A percentile compares a stretch with the other conserved stretches of the same genome.
These are phyloP conservation scores for Phoma sp. DNA, from an alignment of 2,329 filamentous ascomycete genomes.

Conservation along the genomic window DNA sequence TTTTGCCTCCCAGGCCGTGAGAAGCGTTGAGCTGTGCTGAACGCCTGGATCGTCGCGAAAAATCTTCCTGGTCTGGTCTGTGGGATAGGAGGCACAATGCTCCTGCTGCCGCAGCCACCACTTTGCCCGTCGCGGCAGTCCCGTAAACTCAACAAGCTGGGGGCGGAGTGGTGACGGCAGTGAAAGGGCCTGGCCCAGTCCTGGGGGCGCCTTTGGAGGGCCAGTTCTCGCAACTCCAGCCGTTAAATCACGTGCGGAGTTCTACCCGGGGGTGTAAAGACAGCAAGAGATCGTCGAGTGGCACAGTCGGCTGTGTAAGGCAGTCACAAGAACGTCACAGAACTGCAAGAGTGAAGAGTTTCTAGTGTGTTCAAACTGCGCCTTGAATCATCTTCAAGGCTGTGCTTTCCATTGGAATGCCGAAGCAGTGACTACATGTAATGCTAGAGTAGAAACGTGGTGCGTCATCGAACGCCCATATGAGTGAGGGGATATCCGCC, in stretches of 20 bases:
- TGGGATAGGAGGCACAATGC: constrained; percentile 19
- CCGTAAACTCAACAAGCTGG: constrained; percentile 10
- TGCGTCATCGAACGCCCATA: constrained; percentile 23
- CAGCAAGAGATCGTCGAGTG: constrained; percentile 1
- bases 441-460: constrained; percentile 25
- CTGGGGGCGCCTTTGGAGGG: background rate
- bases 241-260: constrained; percentile 9
- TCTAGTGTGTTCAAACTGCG: constrained; percentile 19
- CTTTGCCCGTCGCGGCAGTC: constrained; percentile 10
- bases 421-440: constrained; percentile 27
- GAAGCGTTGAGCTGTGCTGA: constrained; percentile 14
- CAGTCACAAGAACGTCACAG: constrained; percentile 20
- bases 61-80: constrained; percentile 28
- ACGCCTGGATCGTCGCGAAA: constrained; percentile 30
- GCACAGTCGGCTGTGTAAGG: constrained; percentile 19
- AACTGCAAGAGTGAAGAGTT: background rate
- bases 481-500: constrained; percentile 32
- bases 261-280: constrained; percentile 7
- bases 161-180: constrained; percentile 2
- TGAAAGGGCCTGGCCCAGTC: constrained; percentile 7
- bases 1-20: constrained; percentile 21
- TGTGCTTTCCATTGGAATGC: constrained; percentile 28
- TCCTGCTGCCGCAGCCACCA: constrained; percentile 17
- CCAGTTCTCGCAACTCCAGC: background rate
- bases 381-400: constrained; percentile 27